Evolutionary conservation across 176 grass and related monocot genomes (phyloP).

Genomic region (Phragmites australis): DNA sequence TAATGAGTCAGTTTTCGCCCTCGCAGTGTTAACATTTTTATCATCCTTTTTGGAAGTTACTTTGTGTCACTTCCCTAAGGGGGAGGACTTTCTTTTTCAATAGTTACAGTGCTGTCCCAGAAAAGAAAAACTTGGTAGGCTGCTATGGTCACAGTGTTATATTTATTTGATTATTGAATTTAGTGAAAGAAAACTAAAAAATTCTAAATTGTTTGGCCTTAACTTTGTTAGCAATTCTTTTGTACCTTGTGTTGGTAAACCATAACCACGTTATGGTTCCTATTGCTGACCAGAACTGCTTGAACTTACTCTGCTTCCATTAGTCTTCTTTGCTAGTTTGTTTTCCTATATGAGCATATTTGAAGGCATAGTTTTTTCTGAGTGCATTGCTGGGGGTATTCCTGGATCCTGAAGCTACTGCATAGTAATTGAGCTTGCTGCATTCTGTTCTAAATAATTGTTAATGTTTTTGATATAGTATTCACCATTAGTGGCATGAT

Average conservation of each 20-base stretch:
- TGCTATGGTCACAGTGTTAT: neutral
- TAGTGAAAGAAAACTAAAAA: neutral
- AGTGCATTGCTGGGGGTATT: neutral
- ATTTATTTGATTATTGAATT: slow-evolving; percentile 6
- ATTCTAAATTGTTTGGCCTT: neutral
- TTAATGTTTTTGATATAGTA: neutral
- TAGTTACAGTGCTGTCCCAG: neutral
- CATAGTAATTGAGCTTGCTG: neutral
- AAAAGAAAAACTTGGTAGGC: neutral
- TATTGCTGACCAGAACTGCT: neutral
- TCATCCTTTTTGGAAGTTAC: neutral
- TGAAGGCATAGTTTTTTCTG: neutral
- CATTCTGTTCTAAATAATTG: neutral
- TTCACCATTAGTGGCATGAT: neutral
- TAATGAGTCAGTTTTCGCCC: neutral
- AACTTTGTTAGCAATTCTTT: neutral
- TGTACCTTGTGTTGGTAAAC: neutral
- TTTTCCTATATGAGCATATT: neutral
- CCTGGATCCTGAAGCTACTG: neutral
- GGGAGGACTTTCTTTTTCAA: neutral
- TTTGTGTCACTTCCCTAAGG: neutral
- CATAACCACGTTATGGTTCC: neutral
- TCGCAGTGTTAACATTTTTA: neutral
- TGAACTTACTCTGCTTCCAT: neutral
- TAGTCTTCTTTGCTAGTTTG: neutral